Base-by-base conservation (phyloP, 2,329 filamentous ascomycete species). In the Neofusicoccum cordaticola region DNA sequence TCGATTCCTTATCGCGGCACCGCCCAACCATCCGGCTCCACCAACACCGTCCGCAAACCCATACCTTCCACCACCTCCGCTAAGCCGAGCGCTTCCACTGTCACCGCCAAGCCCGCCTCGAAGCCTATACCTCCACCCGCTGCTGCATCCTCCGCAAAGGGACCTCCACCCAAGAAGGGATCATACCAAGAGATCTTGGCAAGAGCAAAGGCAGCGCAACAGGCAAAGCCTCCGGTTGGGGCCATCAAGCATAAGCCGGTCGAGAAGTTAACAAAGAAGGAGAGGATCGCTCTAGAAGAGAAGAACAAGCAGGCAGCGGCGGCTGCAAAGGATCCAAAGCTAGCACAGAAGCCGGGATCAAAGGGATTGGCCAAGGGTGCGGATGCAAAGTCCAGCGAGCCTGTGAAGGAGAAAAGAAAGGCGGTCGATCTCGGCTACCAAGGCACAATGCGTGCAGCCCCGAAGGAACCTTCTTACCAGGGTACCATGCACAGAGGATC, bases 121-220 rank as follows among this genome's bases (percentile, higher is more conserved):
- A 73, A 71, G 35, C 45, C 67, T 13, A 56, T 66, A 11, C 61
- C 71, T 13, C 19, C 44, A 15, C 22, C 53, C 9, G 39, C 39
- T 53, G 37, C 27, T 51, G 45, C 63, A 15, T 39, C 67, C 62
- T 62, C 68, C 58, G 45, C 72, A n/a, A 47, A 70, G 7, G 74
- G 79, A 2, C 78, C 84, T 1, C 41, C 56, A 22, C 88, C 87
- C 1, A 92, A 92, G 76, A 91, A 90, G 72, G 88, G 89, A 1
- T 90, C 88, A 0, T 93, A 87, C 74, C 86, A 88, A 42, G 90
- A 92, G 71, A 89, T 92, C 66, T 83, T 93, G 78, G 88, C 88
- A 63, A 84, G 89, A 69, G 91, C 87, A 37, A 87, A 90, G 71
- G 86, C 86, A 66, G 88, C 81, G 64, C 81, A 80, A 79, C 70